Evolutionary conservation across 2,329 filamentous ascomycete genomes (phyloP).

Genomic region (Pyrenochaeta sp.): DNA sequence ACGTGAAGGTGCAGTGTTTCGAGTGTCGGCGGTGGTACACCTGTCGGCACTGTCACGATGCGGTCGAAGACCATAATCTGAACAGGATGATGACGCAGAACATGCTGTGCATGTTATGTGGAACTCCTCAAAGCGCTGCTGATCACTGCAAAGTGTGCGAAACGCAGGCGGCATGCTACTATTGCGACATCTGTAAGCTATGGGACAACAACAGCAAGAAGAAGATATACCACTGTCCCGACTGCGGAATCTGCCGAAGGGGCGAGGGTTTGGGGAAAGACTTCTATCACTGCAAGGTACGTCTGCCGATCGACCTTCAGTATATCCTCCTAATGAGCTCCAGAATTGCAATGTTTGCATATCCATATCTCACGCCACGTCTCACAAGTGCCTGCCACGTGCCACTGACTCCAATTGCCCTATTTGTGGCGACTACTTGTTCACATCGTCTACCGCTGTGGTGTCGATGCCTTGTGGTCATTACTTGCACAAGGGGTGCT

Average conservation of each 20-base stretch:
- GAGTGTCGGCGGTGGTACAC: constrained; percentile 93
- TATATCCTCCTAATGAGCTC: constrained; percentile 30
- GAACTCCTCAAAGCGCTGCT: constrained; percentile 80
- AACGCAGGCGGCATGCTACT: constrained; percentile 83
- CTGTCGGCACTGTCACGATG: constrained; percentile 93
- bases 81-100: constrained; percentile 85
- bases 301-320: constrained; percentile 13
- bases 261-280: constrained; percentile 94
- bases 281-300: constrained; percentile 96
- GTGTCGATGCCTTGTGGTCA: constrained; percentile 97
- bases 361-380: constrained; percentile 81
- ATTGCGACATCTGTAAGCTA: constrained; percentile 92
- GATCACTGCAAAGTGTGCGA: constrained; percentile 82
- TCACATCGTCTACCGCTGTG: constrained; percentile 85
- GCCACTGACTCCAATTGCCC: constrained; percentile 85
- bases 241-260: constrained; percentile 93
- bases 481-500: constrained; percentile 91
- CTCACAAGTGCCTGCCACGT: constrained; percentile 92
- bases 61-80: constrained; percentile 78
- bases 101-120: constrained; percentile 98
- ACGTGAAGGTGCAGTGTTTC: constrained; percentile 94
- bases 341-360: constrained; percentile 85
- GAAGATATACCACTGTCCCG: constrained; percentile 93
- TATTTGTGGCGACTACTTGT: constrained; percentile 96
- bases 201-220: constrained; percentile 95